Conservation (phyloP, 257 asterid species). For the Solanum bulbocastanum region DNA sequence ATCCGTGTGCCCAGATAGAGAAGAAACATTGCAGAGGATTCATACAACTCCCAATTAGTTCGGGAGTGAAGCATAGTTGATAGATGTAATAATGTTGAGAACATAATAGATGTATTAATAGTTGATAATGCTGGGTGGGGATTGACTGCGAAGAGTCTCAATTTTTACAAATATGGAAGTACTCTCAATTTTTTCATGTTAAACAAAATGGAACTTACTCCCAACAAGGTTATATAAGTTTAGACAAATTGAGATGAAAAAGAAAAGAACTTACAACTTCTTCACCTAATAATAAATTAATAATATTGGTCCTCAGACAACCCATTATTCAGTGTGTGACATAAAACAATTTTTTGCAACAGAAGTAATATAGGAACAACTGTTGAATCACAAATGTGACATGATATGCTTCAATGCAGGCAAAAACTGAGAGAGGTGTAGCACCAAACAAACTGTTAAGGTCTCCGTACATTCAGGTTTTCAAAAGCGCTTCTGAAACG, state of each 20-base stretch:
- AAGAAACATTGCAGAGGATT: neutral
- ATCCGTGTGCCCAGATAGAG: neutral
- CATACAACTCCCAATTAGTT: neutral
- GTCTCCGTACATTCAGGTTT: constrained; percentile 59
- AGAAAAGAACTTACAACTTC: neutral
- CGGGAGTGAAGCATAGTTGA: neutral
- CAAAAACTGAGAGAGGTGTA: neutral
- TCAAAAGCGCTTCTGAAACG: constrained; percentile 86
- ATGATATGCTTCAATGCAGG: neutral
- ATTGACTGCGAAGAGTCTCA: neutral
- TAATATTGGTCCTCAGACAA: neutral
- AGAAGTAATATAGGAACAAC: neutral
- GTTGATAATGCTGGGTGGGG: neutral
- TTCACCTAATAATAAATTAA: neutral
- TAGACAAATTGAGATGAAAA: neutral
- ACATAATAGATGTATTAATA: neutral
- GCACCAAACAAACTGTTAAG: neutral
- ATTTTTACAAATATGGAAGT: neutral
- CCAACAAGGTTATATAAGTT: neutral
- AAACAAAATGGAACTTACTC: neutral
- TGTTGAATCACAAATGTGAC: neutral
- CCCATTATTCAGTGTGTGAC: neutral
- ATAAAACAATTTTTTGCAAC: neutral
- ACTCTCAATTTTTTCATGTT: neutral
- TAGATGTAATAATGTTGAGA: neutral